Conservation (phyloP, 2,329 filamentous ascomycete species). For the Phaeosphaeriaceae sp. region DNA sequence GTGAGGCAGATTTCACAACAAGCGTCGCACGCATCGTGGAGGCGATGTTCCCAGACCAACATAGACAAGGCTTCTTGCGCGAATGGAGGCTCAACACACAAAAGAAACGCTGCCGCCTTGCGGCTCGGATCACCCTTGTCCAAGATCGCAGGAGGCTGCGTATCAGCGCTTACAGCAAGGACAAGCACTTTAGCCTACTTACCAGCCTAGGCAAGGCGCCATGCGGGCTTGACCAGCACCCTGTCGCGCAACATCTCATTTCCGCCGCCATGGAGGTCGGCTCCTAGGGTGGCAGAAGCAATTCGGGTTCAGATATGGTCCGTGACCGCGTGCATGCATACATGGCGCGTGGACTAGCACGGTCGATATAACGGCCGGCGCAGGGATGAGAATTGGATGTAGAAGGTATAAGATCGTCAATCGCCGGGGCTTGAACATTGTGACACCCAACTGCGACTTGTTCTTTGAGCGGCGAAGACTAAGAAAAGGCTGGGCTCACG, state of each 20-base stretch:
- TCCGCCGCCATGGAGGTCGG: constrained; percentile 14
- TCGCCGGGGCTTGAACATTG: constrained; percentile 23
- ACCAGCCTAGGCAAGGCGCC: constrained; percentile 29
- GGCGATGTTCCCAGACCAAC: constrained; percentile 27
- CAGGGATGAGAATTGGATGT: constrained; percentile 24
- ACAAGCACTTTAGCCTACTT: constrained; percentile 35
- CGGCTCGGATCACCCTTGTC: constrained; percentile 37
- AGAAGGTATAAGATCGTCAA: constrained; percentile 39
- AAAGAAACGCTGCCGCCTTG: constrained; percentile 29
- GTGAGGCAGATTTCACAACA: constrained; percentile 24
- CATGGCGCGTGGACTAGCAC: constrained; percentile 35
- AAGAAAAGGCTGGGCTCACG: background rate
- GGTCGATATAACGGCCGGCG: constrained; percentile 37
- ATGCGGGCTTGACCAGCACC: constrained; percentile 24
- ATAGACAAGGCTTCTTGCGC: constrained; percentile 19
- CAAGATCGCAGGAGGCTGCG: constrained; percentile 27
- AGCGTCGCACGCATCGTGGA: constrained; percentile 18
- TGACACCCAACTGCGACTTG: constrained; percentile 24
- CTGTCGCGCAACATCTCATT: constrained; percentile 36
- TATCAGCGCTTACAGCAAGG: constrained; percentile 37
- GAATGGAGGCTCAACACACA: constrained; percentile 42
- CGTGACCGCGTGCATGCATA: constrained; percentile 37
- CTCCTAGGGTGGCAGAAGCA: constrained; percentile 19
- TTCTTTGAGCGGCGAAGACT: constrained; percentile 9
- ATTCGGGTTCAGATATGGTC: constrained; percentile 31